Evolutionary conservation across 345 rosid genomes (phyloP), one percentile per base, ranked within the genome.

Genomic region (Populus davidiana): DNA sequence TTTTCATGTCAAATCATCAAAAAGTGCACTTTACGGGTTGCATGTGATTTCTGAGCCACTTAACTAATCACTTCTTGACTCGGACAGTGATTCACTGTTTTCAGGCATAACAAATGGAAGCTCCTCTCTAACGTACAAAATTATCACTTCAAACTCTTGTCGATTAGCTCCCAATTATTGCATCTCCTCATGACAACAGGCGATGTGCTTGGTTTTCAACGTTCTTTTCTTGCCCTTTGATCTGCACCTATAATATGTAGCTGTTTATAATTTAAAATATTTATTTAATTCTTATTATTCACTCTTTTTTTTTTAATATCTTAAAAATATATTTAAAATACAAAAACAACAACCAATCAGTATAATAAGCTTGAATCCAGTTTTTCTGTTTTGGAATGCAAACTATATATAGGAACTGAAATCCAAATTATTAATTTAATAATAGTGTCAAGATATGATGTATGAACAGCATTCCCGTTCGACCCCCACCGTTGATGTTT

Each of bases 401-500:
- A 50, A 4, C 56, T 5, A 50, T 50, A 50, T 50, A 16, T 50
- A 5, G 56, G 1, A 16, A 50, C 56, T 47, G 2, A 47, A 47
- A 47, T 13, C 11, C 12, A 66, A 49, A 33, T 20, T 29, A 41
- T 69, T 69, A 31, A 56, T 1, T 67, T 69, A 69, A 39, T 50
- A 50, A 17, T 50, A 50, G 21, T 50, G 56, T 5, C 56, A 17
- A 70, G 0, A 67, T 21, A 76, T 66, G 80, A 67, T 70, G 23
- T 35, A 50, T 16, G 29, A 27, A 38, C 6, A 50, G 56, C 78
- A 73, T 77, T 69, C 67, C 39, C 71, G 25, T 71, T 54, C 64
- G 77, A 79, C 69, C 71, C 71, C 69, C 69, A 70, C 65, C 75
- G 20, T 63, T 54, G 78, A 79, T 78, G 67, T 68, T 54, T 61